Percentiles rank a stretch among this genome's conserved stretches.
Conservation (phyloP, 1,284 basidiomycete species). For the Exobasidium rhododendri region DNA sequence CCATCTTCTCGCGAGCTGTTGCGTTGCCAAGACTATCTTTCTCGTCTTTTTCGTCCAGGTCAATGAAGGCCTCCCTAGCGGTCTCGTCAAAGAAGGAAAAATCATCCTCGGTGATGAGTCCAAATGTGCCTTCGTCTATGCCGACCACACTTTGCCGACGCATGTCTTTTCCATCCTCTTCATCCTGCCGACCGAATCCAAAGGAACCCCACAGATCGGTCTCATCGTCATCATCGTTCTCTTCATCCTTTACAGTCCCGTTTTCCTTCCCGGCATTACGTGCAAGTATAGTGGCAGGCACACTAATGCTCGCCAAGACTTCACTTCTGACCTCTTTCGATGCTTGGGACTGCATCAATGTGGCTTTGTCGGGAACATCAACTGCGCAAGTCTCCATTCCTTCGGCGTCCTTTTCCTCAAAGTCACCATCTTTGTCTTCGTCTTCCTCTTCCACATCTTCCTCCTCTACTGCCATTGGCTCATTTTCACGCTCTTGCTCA, state of each 20-base stretch:
- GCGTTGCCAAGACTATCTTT: background rate
- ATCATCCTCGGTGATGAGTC: constrained; percentile 46
- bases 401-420: background rate
- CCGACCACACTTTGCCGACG: background rate
- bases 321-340: too few relatives aligned
- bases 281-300: too few relatives aligned
- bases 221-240: background rate
- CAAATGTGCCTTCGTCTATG: constrained; percentile 27
- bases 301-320: too few relatives aligned
- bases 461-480: constrained; percentile 3
- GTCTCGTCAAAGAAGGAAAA: constrained; percentile 49
- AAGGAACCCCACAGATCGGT: constrained; percentile 7
- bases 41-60: background rate
- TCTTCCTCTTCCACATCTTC: constrained; percentile 11
- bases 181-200: constrained; percentile 7
- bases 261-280: too few relatives aligned
- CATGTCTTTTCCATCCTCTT: background rate
- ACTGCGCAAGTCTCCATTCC: too few relatives aligned
- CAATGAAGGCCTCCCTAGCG: constrained; percentile 11
- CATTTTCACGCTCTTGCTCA: constrained; percentile 2
- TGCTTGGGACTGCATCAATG: too few relatives aligned
- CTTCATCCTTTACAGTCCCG: too few relatives aligned
- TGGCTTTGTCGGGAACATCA: too few relatives aligned
- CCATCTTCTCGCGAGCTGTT: constrained; percentile 2
- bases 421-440: background rate